Evolutionary conservation across 306 rosid species (phyloP).

Genomic region (Comarum palustre): DNA sequence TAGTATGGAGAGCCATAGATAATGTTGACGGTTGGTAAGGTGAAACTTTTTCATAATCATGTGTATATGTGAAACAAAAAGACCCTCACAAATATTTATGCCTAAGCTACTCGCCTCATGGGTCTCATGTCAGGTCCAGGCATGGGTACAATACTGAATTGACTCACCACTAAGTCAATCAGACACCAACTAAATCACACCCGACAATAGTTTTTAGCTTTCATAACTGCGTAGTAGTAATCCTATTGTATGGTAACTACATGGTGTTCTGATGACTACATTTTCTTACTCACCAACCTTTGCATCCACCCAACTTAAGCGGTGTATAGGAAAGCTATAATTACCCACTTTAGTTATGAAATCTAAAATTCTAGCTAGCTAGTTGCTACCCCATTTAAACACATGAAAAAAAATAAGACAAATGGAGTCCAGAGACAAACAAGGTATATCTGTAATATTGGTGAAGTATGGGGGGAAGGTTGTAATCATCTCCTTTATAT

Average conservation of each 20-base stretch:
- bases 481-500: conserved; percentile 37
- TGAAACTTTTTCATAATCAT: too few relatives aligned
- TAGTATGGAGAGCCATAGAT: too few relatives aligned
- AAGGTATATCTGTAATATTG: conserved; percentile 47
- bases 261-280: neutral
- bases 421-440: conserved; percentile 25
- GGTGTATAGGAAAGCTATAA: neutral
- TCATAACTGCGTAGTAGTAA: conserved; percentile 6
- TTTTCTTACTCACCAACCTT: conserved; percentile 12
- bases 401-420: neutral
- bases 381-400: neutral
- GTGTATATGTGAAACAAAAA: too few relatives aligned
- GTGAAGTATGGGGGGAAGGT: conserved; percentile 27
- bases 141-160: neutral
- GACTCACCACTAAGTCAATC: conserved; percentile 14
- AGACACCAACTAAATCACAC: conserved; percentile 9
- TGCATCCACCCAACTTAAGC: conserved; percentile 11
- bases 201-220: neutral
- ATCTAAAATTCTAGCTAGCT: neutral
- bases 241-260: neutral
- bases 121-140: too few relatives aligned
- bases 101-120: too few relatives aligned
- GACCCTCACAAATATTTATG: too few relatives aligned
- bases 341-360: conserved; percentile 19
- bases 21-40: too few relatives aligned